Percentiles rank a stretch among this genome's conserved stretches.
These are phyloP conservation scores for Pharus latifolius DNA, from an alignment of 176 grass and related monocot genomes.

Conservation along the genomic window DNA sequence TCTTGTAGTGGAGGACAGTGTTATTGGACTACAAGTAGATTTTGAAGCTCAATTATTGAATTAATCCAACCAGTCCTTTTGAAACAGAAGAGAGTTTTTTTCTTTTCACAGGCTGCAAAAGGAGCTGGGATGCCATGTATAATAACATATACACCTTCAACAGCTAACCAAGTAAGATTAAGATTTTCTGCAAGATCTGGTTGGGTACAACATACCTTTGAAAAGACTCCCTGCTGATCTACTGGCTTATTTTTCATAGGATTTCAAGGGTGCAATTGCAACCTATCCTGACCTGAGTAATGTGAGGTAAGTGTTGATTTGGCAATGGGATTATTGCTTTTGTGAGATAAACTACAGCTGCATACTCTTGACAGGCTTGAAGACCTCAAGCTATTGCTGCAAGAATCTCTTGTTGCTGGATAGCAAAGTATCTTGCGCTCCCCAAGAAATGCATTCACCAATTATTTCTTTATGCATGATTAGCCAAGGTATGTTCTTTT, in stretches of 20 bases:
- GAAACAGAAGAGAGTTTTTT: background rate
- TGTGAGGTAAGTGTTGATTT: constrained; percentile 46
- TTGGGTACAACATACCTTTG: background rate
- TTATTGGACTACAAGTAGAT: constrained; percentile 82
- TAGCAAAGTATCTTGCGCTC: constrained; percentile 17
- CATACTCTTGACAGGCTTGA: constrained; percentile 53
- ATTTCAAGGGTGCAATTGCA: constrained; percentile 84
- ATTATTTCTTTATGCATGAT: background rate
- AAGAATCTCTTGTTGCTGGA: constrained; percentile 63
- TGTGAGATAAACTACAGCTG: constrained; percentile 6
- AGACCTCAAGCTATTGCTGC: constrained; percentile 69
- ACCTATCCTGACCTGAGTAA: constrained; percentile 84
- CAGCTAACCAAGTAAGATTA: constrained; percentile 67
- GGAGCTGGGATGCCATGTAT: constrained; percentile 93
- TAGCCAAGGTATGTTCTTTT: constrained; percentile 21
- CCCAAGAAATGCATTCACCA: constrained; percentile 8
- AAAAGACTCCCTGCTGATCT: background rate
- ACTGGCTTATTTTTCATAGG: constrained; percentile 30
- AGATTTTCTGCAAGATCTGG: constrained; percentile 13
- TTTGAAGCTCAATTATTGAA: constrained; percentile 4
- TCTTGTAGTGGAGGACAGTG: constrained; percentile 95
- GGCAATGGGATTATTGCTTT: background rate
- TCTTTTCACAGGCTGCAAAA: constrained; percentile 64
- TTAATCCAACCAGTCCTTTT: background rate
- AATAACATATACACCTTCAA: constrained; percentile 89